phyloP scores from a whole-genome alignment of 129 eudicot species.

The Arctium minus region DNA sequence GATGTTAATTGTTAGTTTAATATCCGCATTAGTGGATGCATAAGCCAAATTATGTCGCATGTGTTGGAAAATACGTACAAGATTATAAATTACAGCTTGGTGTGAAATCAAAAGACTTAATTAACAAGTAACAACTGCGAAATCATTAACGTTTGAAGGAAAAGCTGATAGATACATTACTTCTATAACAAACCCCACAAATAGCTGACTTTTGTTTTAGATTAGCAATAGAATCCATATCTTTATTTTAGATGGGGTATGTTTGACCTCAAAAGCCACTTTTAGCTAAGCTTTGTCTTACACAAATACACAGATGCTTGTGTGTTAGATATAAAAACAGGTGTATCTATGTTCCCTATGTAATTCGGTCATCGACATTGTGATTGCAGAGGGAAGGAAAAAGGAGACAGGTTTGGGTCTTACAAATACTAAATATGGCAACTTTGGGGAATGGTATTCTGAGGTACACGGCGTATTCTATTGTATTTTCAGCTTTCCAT shows the following conservation, averaged over 20 bases:
- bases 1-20: background rate
- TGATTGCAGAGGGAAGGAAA: constrained; percentile 14
- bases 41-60: background rate
- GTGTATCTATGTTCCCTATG: background rate
- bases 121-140: background rate
- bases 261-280: background rate
- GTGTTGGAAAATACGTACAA: background rate
- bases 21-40: background rate
- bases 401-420: constrained; percentile 62
- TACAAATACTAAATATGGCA: constrained; percentile 59
- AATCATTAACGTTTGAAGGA: background rate
- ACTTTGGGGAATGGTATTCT: constrained; percentile 88
- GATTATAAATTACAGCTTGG: background rate
- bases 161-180: background rate
- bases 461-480: constrained; percentile 38
- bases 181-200: background rate
- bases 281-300: background rate
- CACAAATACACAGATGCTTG: too few relatives aligned
- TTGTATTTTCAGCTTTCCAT: background rate
- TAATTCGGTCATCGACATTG: background rate
- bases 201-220: background rate
- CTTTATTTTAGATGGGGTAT: background rate
- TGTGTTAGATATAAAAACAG: background rate
- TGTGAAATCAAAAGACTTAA: background rate
- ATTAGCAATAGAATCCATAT: background rate